These are phyloP conservation scores for Tephrocybe sp. DNA, from an alignment of 768 basidiomycete genomes.

Conservation along the genomic window DNA sequence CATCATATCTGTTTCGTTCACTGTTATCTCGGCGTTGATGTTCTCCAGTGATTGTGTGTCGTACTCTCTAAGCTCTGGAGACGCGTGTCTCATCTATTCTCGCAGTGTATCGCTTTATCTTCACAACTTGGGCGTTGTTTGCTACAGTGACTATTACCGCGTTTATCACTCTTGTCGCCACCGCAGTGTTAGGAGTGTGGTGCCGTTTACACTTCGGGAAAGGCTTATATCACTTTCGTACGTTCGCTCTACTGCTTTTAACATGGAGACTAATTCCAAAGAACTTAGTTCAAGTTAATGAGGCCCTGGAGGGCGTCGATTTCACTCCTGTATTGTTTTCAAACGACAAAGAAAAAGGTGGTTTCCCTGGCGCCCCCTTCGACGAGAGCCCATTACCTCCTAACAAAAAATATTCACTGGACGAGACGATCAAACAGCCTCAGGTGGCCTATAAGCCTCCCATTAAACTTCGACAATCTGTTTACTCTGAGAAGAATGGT, in stretches of 20 bases:
- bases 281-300: constrained; percentile 33
- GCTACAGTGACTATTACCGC: constrained; percentile 42
- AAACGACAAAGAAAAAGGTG: constrained; percentile 23
- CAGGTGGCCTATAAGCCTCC: constrained; percentile 1
- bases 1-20: constrained; percentile 32
- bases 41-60: constrained; percentile 40
- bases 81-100: background rate
- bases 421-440: constrained; percentile 9
- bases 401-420: constrained; percentile 6
- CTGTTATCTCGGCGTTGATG: constrained; percentile 37
- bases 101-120: constrained; percentile 41
- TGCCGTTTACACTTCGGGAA: constrained; percentile 54
- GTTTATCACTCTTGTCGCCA: constrained; percentile 37
- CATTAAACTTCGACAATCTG: constrained; percentile 9
- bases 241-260: constrained; percentile 16
- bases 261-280: background rate
- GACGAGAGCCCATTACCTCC: background rate
- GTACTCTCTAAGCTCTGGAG: background rate
- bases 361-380: constrained; percentile 1
- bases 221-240: constrained; percentile 52
- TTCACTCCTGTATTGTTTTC: constrained; percentile 42
- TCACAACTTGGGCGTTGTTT: constrained; percentile 46
- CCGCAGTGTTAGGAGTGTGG: constrained; percentile 40
- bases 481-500: constrained; percentile 13
- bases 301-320: constrained; percentile 38